Evolutionary conservation across 163 green algal genomes (phyloP).

Genomic region (Scenedesmus sp.): DNA sequence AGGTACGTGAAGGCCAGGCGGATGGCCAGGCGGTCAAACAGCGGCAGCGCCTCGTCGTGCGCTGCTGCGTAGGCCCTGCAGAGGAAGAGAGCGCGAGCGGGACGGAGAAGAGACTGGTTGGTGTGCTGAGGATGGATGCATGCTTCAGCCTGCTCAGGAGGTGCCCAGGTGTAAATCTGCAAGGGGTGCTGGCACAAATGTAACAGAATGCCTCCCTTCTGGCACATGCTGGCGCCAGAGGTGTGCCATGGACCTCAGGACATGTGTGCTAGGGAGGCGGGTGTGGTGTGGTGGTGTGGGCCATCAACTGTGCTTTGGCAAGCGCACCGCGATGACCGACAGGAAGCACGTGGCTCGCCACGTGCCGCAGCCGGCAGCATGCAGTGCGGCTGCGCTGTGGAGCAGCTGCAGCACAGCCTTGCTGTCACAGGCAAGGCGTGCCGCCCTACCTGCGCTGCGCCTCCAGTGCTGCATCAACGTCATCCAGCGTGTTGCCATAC

Average conservation of each 20-base stretch:
- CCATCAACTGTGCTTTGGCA: too few species aligned
- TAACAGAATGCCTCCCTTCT: too few species aligned
- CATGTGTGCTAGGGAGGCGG: too few species aligned
- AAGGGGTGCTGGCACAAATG: background rate
- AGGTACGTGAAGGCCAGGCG: conserved; percentile 54
- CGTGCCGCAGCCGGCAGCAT: background rate
- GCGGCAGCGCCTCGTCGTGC: conserved; percentile 37
- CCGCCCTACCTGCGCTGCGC: conserved; percentile 16
- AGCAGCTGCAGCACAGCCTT: background rate
- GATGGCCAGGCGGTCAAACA: conserved; percentile 52
- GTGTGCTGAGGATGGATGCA: background rate
- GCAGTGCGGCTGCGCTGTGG: background rate
- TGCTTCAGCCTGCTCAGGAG: background rate
- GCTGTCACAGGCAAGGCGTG: too few species aligned
- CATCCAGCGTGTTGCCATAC: conserved; percentile 52
- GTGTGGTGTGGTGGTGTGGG: too few species aligned
- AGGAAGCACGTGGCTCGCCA: background rate
- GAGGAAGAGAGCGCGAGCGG: background rate
- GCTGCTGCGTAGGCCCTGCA: conserved; percentile 47
- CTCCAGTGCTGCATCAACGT: conserved; percentile 52
- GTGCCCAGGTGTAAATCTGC: too few species aligned
- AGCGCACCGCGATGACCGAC: too few species aligned
- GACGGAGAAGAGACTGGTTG: background rate
- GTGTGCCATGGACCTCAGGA: too few species aligned
- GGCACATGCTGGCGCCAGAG: too few species aligned